Evolutionary conservation across 176 grass and related monocot species (phyloP).

Genomic region (Paspalum notatum): DNA sequence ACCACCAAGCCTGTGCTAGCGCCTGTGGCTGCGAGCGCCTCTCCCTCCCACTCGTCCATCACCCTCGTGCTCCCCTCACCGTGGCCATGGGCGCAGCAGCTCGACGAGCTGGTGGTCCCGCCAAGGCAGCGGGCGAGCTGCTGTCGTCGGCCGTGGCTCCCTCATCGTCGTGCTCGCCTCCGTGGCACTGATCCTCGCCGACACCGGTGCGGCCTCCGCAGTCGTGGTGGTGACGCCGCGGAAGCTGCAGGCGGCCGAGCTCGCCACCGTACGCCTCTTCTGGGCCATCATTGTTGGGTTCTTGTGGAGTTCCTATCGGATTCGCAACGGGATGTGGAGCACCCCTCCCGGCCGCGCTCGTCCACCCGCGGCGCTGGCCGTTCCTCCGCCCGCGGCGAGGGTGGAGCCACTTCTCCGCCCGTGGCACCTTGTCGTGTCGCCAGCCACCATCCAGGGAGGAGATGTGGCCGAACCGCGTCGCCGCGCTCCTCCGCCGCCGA

Average conservation of each 20-base stretch:
- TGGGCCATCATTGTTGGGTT: no score
- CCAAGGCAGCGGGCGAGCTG: conserved; percentile 26
- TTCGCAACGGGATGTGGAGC: no score
- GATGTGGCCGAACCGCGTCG: no score
- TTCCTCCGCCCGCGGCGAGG: no score
- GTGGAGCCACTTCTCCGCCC: no score
- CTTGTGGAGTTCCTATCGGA: no score
- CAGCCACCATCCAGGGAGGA: no score
- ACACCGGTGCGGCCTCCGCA: conserved; percentile 65
- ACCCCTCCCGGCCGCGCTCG: no score
- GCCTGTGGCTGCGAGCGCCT: no score
- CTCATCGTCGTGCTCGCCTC: conserved; percentile 68
- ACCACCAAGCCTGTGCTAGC: neutral
- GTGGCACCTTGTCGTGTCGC: no score
- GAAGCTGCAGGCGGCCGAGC: conserved; percentile 94
- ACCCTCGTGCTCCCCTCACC: neutral
- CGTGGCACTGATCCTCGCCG: conserved; percentile 60
- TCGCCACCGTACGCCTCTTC: conserved; percentile 91
- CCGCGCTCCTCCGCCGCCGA: no score
- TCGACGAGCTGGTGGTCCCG: conserved; percentile 32
- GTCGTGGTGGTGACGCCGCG: conserved; percentile 74
- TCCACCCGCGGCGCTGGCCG: no score
- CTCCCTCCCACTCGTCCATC: neutral
- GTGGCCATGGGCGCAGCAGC: conserved; percentile 7
- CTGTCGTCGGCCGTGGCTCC: conserved; percentile 63